Evolutionary conservation across 2,329 filamentous ascomycete species (phyloP).

Genomic region (Drechmeria coniospora): DNA sequence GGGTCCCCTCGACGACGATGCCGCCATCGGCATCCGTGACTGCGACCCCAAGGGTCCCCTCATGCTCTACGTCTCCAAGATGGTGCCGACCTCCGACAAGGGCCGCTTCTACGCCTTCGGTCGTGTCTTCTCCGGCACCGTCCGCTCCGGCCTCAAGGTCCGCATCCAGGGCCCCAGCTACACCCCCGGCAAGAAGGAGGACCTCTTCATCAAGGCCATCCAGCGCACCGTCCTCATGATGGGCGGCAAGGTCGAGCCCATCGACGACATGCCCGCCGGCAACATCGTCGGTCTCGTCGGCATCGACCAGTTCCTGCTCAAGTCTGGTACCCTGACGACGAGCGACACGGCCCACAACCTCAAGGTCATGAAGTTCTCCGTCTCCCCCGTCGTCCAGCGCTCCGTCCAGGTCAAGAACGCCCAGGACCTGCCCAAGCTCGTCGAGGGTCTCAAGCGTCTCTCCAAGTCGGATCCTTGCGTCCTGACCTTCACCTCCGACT

Average conservation of each 20-base stretch:
- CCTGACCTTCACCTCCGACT: constrained; percentile 73
- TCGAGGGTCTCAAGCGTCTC: constrained; percentile 99
- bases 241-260: constrained; percentile 97
- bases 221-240: constrained; percentile 99
- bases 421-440: constrained; percentile 97
- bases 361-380: constrained; percentile 99
- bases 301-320: constrained; percentile 99
- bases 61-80: constrained; percentile 99
- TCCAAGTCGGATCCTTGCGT: constrained; percentile 99
- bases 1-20: constrained; percentile 84
- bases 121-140: constrained; percentile 99
- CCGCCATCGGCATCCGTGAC: constrained; percentile 92
- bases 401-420: constrained; percentile 99
- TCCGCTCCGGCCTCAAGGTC: constrained; percentile 96
- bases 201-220: constrained; percentile 97
- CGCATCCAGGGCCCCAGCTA: constrained; percentile 99
- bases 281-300: constrained; percentile 99
- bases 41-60: constrained; percentile 96
- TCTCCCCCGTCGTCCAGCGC: constrained; percentile 95
- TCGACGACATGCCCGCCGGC: constrained; percentile 96
- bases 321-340: constrained; percentile 98
- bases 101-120: constrained; percentile 99
- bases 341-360: constrained; percentile 97
- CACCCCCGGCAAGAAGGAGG: constrained; percentile 93
- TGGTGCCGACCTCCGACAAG: constrained; percentile 99